Conservation (phyloP, 441 rosid genomes). For the Euphorbia schlechtendalii region DNA sequence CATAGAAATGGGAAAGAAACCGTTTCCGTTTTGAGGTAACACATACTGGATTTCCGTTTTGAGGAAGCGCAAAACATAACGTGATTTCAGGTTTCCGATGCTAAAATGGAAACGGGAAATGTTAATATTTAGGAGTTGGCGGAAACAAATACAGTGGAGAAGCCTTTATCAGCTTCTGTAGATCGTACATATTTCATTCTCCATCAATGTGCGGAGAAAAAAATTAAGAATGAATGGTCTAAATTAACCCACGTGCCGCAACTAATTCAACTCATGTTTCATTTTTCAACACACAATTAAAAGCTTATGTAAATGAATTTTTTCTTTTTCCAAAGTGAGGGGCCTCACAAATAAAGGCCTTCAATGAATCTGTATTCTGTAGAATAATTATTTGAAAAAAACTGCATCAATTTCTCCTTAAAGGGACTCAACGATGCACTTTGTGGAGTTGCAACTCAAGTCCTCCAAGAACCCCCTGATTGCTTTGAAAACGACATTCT, state of each 20-base stretch:
- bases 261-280: no score
- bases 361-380: constrained; percentile 44
- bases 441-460: constrained; percentile 23
- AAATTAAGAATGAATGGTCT: constrained; percentile 17
- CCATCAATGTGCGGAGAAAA: not conserved
- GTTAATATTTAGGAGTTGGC: no score
- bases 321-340: no score
- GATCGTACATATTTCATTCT: constrained; percentile 20
- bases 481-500: no score
- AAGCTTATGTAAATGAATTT: not conserved
- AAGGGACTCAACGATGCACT: constrained; percentile 24
- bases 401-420: constrained; percentile 42
- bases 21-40: no score
- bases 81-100: no score
- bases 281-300: not conserved
- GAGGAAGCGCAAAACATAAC: no score
- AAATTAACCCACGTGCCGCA: constrained; percentile 9
- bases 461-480: no score
- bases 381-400: no score
- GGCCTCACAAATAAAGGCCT: constrained; percentile 37
- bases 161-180: constrained; percentile 25
- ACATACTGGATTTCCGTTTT: no score
- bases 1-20: no score
- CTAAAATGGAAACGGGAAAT: no score
- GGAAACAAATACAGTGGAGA: constrained; percentile 31